Percentiles rank a stretch among this genome's conserved stretches.
Conservation (phyloP, 2,329 filamentous ascomycete genomes). For the Epichloe gansuensis region DNA sequence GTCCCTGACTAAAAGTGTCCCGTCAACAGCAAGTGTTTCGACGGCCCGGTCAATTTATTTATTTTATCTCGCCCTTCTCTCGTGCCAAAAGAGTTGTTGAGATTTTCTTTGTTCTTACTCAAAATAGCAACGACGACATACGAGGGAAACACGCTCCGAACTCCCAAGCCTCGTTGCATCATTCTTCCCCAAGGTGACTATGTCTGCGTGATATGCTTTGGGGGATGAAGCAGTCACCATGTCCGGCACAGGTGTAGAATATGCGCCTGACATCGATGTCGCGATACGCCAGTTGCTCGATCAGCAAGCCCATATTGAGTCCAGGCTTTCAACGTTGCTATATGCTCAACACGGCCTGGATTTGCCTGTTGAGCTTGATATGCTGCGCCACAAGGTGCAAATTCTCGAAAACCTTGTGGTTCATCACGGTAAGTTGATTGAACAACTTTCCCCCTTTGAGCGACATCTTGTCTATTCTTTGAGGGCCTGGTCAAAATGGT, state of each 20-base stretch:
- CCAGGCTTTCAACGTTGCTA: slow-evolving; percentile 35
- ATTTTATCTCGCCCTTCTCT: neutral
- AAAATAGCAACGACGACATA: neutral
- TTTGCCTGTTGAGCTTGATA: slow-evolving; percentile 36
- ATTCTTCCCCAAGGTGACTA: neutral
- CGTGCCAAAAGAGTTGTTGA: neutral
- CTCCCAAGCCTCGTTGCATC: neutral
- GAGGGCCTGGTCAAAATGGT: neutral
- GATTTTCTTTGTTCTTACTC: neutral
- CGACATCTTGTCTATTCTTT: neutral
- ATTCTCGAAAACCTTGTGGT: slow-evolving; percentile 36
- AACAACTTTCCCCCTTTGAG: neutral
- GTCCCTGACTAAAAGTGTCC: neutral
- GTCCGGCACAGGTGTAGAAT: slow-evolving; percentile 6
- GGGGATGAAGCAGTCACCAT: slow-evolving; percentile 6
- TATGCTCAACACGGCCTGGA: slow-evolving; percentile 36
- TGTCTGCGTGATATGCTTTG: slow-evolving; percentile 3
- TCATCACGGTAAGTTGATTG: slow-evolving; percentile 31
- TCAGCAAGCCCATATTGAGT: slow-evolving; percentile 41
- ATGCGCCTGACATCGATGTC: slow-evolving; percentile 15
- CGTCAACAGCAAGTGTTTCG: neutral
- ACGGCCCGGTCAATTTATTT: neutral
- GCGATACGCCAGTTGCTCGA: slow-evolving; percentile 30
- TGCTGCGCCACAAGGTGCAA: slow-evolving; percentile 43
- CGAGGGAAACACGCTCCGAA: neutral